Evolutionary conservation across 345 rosid genomes (phyloP), one percentile per base, ranked within the genome.

Genomic region (Corymbia maculata): DNA sequence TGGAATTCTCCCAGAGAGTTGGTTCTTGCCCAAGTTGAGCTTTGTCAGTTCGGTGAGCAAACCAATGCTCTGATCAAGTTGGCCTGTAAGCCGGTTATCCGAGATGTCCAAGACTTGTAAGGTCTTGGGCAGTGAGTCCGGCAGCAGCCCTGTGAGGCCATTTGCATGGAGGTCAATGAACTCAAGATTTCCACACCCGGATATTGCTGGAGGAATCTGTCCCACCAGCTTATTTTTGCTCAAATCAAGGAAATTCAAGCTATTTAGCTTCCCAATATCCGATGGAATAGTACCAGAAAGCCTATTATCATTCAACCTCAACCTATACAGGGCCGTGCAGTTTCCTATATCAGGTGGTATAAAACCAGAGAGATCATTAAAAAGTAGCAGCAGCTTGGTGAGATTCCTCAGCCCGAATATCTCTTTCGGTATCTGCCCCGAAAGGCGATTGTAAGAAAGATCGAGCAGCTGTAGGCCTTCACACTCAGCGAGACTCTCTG

Each of bases 381-480:
- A 94, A 82, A 97, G 94, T 45, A 97, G 92, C 85, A 97, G 94
- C 88, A 97, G 89, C 94, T 96, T 94, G 66, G 99, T 96, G 88
- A 97, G 96, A 89, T 97, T 97, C 88, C 90, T 92, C 90, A 96
- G 66, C 86, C 91, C 90, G 30, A 96, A 97, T 87, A 97, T 90
- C 86, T 92, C 92, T 42, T 88, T 90, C 0, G 99, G 98, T 15
- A 97, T 93, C 64, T 95, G 90, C 89, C 99, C 99, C 42, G 93
- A 92, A 85, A 96, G 94, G 89, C 86, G 92, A 91, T 97, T 97
- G 92, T 94, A 96, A 42, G 99, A 97, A n/a, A 97, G 91, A 91
- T 97, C 99, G 51, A 97, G 94, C 86, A 98, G 97, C 92, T 97
- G 94, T 89, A 97, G 99, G 85, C 95, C 94, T 91, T 85, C 87